These are phyloP conservation scores for Venturia pyrina DNA, from an alignment of 2,329 filamentous ascomycete genomes.

Conservation along the genomic window DNA sequence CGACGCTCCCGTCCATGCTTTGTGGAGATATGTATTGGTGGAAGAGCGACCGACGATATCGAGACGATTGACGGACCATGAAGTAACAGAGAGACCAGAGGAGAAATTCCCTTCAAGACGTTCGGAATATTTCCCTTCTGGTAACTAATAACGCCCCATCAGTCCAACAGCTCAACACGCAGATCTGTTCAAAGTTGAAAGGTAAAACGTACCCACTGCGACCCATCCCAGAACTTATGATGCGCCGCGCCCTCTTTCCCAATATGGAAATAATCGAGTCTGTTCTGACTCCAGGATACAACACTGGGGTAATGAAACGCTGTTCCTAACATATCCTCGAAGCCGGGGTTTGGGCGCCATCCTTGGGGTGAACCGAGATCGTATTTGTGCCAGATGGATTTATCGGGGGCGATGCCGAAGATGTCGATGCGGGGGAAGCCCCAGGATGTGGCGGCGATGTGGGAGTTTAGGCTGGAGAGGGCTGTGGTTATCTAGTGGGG, in stretches of 20 bases:
- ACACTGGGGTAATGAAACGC: conserved; percentile 7
- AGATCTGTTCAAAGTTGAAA: neutral
- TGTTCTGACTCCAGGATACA: conserved; percentile 13
- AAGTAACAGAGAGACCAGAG: neutral
- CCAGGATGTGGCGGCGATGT: conserved; percentile 4
- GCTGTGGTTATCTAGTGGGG: neutral
- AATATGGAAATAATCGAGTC: conserved; percentile 17
- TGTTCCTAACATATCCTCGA: neutral
- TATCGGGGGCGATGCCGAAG: conserved; percentile 19
- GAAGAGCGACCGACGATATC: neutral
- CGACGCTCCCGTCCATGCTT: neutral
- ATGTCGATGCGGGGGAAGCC: neutral
- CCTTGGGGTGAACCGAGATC: conserved; percentile 11
- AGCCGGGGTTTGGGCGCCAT: neutral
- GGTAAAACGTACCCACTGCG: neutral
- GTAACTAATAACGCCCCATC: neutral
- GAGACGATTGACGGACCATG: neutral
- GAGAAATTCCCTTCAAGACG: conserved; percentile 1
- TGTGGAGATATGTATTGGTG: neutral
- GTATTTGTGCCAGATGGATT: conserved; percentile 21
- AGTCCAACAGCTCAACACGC: no score
- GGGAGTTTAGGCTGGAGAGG: neutral
- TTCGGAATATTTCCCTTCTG: neutral
- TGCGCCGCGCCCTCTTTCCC: neutral
- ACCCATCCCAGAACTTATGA: conserved; percentile 7